Evolutionary conservation across 768 basidiomycete genomes (phyloP).

Genomic region (Trametes meyenii): DNA sequence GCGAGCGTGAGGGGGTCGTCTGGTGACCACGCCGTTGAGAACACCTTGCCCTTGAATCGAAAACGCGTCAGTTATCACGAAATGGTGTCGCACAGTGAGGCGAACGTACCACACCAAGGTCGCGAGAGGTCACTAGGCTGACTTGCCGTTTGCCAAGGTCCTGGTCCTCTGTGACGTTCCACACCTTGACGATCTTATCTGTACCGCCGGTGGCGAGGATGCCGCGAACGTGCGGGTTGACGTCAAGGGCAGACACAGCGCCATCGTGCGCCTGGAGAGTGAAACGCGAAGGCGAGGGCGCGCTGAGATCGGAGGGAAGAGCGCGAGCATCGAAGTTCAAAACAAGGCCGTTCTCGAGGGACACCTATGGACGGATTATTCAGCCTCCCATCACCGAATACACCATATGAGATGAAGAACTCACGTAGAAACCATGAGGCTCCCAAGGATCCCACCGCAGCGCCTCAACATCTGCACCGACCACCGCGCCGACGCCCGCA

Average conservation of each 20-base stretch:
- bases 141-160: slow-evolving; percentile 68
- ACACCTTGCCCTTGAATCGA: slow-evolving; percentile 84
- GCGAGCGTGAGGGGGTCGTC: slow-evolving; percentile 94
- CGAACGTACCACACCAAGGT: slow-evolving; percentile 82
- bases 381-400: no score
- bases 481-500: slow-evolving; percentile 77
- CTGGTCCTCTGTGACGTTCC: slow-evolving; percentile 81
- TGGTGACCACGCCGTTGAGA: slow-evolving; percentile 88
- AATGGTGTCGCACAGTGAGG: neutral
- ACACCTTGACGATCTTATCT: slow-evolving; percentile 94
- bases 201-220: slow-evolving; percentile 93
- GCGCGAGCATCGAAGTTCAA: slow-evolving; percentile 91
- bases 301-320: slow-evolving; percentile 67
- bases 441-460: slow-evolving; percentile 98
- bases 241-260: slow-evolving; percentile 83
- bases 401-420: slow-evolving; percentile 31
- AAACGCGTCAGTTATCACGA: neutral
- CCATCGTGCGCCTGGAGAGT: slow-evolving; percentile 94
- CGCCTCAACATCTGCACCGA: slow-evolving; percentile 93
- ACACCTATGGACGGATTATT: slow-evolving; percentile 56
- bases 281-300: slow-evolving; percentile 73
- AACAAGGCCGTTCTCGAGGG: slow-evolving; percentile 92
- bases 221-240: slow-evolving; percentile 88
- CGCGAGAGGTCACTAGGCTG: slow-evolving; percentile 82
- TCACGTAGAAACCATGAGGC: slow-evolving; percentile 79